These are phyloP conservation scores for Cystobasidium onofrii DNA, from an alignment of 768 basidiomycete species.

Conservation along the genomic window DNA sequence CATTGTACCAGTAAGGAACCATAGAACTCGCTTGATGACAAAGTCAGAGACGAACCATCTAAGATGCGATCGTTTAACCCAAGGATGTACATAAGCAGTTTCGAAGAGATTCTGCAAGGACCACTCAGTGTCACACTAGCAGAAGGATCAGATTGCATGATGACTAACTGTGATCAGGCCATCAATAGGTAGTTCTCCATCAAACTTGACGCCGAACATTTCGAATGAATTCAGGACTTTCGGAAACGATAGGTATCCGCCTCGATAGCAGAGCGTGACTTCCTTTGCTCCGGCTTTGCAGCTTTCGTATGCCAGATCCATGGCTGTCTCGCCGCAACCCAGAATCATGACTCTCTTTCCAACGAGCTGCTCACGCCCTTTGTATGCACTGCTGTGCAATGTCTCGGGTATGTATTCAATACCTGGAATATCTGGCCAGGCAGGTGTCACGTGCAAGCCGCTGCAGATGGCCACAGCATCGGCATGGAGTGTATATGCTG, in stretches of 20 bases:
- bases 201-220: conserved; percentile 50
- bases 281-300: conserved; percentile 53
- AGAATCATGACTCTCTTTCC: conserved; percentile 54
- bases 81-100: conserved; percentile 52
- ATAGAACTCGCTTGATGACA: conserved; percentile 56
- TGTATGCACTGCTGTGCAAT: conserved; percentile 55
- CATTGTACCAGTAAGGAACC: conserved; percentile 54
- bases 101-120: conserved; percentile 52
- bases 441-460: conserved; percentile 55
- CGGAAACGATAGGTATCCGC: conserved; percentile 56
- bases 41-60: conserved; percentile 53
- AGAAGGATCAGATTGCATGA: not conserved
- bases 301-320: conserved; percentile 52
- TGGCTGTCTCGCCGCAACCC: conserved; percentile 59
- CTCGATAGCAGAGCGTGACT: conserved; percentile 53
- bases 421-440: conserved; percentile 53
- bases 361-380: conserved; percentile 49
- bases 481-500: conserved; percentile 44
- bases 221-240: conserved; percentile 55
- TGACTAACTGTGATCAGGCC: conserved; percentile 40
- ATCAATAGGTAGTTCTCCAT: conserved; percentile 48
- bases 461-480: conserved; percentile 53
- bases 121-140: not conserved
- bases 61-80: conserved; percentile 54
- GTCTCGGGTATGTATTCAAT: conserved; percentile 48